Percentiles rank a stretch among this genome's conserved stretches.
Evolutionary conservation across 2,329 filamentous ascomycete species (phyloP).

Genomic region (Orbilia brochopaga): DNA sequence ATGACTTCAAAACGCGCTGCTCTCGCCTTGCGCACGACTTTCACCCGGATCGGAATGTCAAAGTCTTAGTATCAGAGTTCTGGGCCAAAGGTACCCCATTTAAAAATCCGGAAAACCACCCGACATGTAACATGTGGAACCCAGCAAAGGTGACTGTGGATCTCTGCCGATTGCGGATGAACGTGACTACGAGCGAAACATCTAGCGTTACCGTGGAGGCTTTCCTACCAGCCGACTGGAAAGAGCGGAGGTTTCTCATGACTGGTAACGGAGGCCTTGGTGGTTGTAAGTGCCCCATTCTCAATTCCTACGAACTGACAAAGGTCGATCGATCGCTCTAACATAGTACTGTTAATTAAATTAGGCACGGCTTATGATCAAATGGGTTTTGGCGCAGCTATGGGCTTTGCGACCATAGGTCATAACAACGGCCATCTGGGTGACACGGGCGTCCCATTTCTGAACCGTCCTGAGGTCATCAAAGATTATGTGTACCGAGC

Average conservation of each 20-base stretch:
- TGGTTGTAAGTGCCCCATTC: conserved; percentile 12
- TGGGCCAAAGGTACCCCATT: not conserved
- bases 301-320: not conserved
- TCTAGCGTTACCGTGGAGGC: conserved; percentile 14
- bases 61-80: not conserved
- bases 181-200: not conserved
- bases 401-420: conserved; percentile 29
- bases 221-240: conserved; percentile 18
- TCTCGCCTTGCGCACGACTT: not conserved
- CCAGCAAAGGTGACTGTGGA: not conserved
- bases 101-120: not conserved
- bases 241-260: conserved; percentile 16
- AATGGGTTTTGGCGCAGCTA: conserved; percentile 11
- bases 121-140: not conserved
- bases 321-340: not conserved
- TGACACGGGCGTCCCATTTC: conserved; percentile 8
- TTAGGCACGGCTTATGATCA: conserved; percentile 17
- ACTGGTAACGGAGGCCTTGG: conserved; percentile 17
- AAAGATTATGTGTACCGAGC: conserved; percentile 35
- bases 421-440: conserved; percentile 41
- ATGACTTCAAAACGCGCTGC: not conserved
- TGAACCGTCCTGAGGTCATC: conserved; percentile 38
- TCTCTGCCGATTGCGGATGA: conserved; percentile 3
- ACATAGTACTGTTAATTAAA: not conserved
- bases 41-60: not conserved